Evolutionary conservation across 768 basidiomycete genomes (phyloP).

Genomic region (Pleurotus ostreatus): DNA sequence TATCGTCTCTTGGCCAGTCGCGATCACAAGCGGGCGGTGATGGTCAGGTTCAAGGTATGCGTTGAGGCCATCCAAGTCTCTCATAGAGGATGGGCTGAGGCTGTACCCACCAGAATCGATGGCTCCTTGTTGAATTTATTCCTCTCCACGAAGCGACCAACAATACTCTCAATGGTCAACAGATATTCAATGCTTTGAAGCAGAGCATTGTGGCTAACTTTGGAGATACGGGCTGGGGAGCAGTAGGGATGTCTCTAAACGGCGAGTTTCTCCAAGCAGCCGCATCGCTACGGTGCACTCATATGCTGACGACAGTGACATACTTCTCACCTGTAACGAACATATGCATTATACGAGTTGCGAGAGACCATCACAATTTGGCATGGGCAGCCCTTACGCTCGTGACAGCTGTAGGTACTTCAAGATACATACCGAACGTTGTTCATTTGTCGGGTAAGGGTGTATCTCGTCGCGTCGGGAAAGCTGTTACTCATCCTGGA

Average conservation of each 20-base stretch:
- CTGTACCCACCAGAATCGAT: slow-evolving; percentile 59
- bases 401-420: slow-evolving; percentile 56
- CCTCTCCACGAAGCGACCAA: slow-evolving; percentile 23
- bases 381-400: slow-evolving; percentile 81
- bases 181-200: slow-evolving; percentile 65
- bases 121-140: slow-evolving; percentile 85
- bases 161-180: slow-evolving; percentile 47
- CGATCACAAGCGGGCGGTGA: neutral
- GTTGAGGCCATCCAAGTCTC: neutral
- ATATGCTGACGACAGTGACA: slow-evolving; percentile 54
- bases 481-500: neutral
- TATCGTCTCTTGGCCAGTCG: neutral
- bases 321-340: slow-evolving; percentile 84
- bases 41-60: slow-evolving; percentile 7
- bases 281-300: neutral
- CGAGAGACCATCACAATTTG: slow-evolving; percentile 73
- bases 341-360: slow-evolving; percentile 82
- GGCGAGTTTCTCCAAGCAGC: slow-evolving; percentile 37
- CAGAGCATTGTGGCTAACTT: slow-evolving; percentile 70
- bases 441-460: slow-evolving; percentile 71
- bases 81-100: neutral
- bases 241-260: slow-evolving; percentile 64
- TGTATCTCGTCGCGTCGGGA: slow-evolving; percentile 15
- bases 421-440: slow-evolving; percentile 66
- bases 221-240: slow-evolving; percentile 85